phyloP scores from a whole-genome alignment of 164 flowering plant genomes.

The Nymphaea colorata region DNA sequence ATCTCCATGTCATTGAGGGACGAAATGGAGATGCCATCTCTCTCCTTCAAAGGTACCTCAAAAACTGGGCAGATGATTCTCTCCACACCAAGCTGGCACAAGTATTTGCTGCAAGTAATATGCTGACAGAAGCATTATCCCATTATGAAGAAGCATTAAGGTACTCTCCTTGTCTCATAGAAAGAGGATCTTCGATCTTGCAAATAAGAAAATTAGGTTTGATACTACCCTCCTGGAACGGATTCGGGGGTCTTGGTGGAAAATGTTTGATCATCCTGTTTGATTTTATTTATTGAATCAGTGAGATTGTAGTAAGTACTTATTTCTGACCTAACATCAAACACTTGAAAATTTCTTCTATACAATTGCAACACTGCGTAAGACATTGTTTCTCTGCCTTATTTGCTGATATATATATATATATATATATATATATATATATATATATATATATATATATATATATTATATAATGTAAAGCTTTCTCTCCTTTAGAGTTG shows the following conservation, averaged over 20 bases:
- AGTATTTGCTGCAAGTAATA: constrained; percentile 76
- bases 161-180: constrained; percentile 14
- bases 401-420: neutral
- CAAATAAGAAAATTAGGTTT: no score
- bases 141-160: constrained; percentile 93
- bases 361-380: neutral
- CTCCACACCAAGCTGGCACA: constrained; percentile 92
- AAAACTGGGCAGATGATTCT: constrained; percentile 93
- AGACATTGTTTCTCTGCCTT: neutral
- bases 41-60: constrained; percentile 77
- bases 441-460: no score
- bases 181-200: neutral
- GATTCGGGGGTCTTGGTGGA: neutral
- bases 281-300: neutral
- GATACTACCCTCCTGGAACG: no score
- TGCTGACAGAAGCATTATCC: constrained; percentile 80
- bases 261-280: neutral
- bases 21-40: constrained; percentile 79
- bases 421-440: no score
- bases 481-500: neutral
- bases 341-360: neutral
- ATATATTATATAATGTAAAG: neutral
- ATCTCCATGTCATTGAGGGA: constrained; percentile 87
- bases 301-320: neutral
- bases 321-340: neutral